Evolutionary conservation across 192 early-diverging fungal species (phyloP), one percentile per base, ranked within the genome.

Genomic region (Coemansia brasiliensis): DNA sequence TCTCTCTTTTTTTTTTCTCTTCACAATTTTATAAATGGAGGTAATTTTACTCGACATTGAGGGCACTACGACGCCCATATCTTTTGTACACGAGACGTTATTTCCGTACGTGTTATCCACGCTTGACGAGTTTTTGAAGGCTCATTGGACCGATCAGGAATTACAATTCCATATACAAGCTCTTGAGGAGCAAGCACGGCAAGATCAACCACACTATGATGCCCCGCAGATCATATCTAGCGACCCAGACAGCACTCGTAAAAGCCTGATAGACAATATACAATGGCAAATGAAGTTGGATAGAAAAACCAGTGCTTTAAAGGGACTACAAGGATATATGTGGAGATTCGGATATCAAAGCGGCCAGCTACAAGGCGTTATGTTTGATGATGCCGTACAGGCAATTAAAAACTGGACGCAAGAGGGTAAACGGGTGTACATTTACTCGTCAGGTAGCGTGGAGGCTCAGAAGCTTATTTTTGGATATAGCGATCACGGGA

Each of bases 361-460:
- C 17, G 93, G 93, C 10, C 77, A 85, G 56, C 67, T 99, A 29
- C 75, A 81, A 55, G 88, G 93, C 45, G 81, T 69, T 79, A 75
- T 99, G 10, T 99, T 90, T 59, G 76, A 84, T 11, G 96, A 99
- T 74, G 96, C 96, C 1, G 76, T 90, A 5, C 81, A 83, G 9
- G 88, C 89, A 1, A 83, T 99, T 0, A 71, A 87, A 8, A 45
- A 68, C 20, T 98, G 94, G 94, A 77, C 65, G 18, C 46, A 69
- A 15, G 53, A 61, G 4, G 83, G 81, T 20, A 79, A 83, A 39
- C 81, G 79, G 58, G 82, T 98, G 39, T 96, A 88, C 65, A 96
- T 99, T 29, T 99, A 98, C 83, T 96, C 94, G 22, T 97, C 94
- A 57, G 96, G 96, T 9, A 94, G 92, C 44, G 83, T 99, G 4